Evolutionary conservation across 2,329 filamentous ascomycete genomes (phyloP).

Genomic region (Fusarium sp.): DNA sequence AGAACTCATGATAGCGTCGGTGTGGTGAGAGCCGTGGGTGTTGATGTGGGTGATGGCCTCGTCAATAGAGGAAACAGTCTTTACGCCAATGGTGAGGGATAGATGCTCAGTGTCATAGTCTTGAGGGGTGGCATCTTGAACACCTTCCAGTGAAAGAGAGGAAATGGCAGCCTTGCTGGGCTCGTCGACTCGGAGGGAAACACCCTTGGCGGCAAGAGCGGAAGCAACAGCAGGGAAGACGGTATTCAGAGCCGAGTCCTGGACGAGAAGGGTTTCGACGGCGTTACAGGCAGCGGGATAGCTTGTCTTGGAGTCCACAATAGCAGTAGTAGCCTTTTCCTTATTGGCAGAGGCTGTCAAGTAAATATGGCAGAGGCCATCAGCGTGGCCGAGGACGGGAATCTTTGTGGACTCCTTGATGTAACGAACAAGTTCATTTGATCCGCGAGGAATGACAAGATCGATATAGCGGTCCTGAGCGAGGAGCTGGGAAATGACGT

Average conservation of each 20-base stretch:
- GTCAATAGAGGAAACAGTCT: slow-evolving; percentile 76
- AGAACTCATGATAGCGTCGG: slow-evolving; percentile 87
- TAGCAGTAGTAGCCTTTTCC: slow-evolving; percentile 76
- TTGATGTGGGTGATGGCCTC: slow-evolving; percentile 92
- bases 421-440: slow-evolving; percentile 88
- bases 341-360: slow-evolving; percentile 82
- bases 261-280: slow-evolving; percentile 89
- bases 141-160: slow-evolving; percentile 55
- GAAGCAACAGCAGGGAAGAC: slow-evolving; percentile 78
- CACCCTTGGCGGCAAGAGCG: slow-evolving; percentile 80
- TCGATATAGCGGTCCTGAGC: slow-evolving; percentile 89
- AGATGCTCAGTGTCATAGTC: slow-evolving; percentile 95
- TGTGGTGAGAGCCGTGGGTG: slow-evolving; percentile 90
- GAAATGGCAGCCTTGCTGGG: slow-evolving; percentile 73
- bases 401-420: slow-evolving; percentile 94
- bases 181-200: slow-evolving; percentile 83
- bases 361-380: slow-evolving; percentile 91
- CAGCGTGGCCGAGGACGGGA: slow-evolving; percentile 94
- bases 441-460: slow-evolving; percentile 91
- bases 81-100: slow-evolving; percentile 84
- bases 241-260: slow-evolving; percentile 74
- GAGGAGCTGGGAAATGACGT: slow-evolving; percentile 89
- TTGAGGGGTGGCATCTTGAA: slow-evolving; percentile 73
- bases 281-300: slow-evolving; percentile 97
- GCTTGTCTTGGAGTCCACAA: slow-evolving; percentile 92